These are phyloP conservation scores for Neofusicoccum sp. DNA, from an alignment of 2,329 filamentous ascomycete genomes.

Conservation along the genomic window DNA sequence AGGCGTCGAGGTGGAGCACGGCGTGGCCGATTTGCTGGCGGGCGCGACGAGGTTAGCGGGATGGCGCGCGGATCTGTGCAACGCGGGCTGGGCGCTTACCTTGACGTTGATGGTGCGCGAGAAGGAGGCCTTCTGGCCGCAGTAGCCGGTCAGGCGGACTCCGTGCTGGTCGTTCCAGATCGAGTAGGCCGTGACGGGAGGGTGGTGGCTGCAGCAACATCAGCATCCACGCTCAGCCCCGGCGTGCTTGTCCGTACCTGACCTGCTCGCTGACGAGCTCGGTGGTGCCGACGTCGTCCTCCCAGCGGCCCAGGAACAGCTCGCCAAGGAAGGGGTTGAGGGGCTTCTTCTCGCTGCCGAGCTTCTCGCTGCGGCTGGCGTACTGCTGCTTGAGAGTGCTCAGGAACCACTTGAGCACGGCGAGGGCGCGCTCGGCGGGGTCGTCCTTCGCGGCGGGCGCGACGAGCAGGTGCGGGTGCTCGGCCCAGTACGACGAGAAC, in stretches of 20 bases:
- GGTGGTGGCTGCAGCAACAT: constrained; percentile 65
- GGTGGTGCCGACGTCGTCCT: constrained; percentile 76
- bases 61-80: not conserved
- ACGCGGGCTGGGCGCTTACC: constrained; percentile 23
- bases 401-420: constrained; percentile 96
- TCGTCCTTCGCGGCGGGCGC: constrained; percentile 78
- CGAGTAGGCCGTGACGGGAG: constrained; percentile 89
- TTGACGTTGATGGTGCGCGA: constrained; percentile 91
- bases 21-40: constrained; percentile 78
- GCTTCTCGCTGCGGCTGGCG: constrained; percentile 70
- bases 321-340: constrained; percentile 95
- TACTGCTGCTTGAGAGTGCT: constrained; percentile 89
- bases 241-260: constrained; percentile 48
- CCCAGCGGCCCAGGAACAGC: constrained; percentile 89
- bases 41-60: not conserved
- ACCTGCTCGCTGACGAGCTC: constrained; percentile 92
- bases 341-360: constrained; percentile 95
- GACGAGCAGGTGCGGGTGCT: constrained; percentile 65
- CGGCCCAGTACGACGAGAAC: constrained; percentile 58
- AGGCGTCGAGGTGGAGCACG: constrained; percentile 68
- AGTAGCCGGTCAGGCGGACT: constrained; percentile 76
- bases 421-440: constrained; percentile 74
- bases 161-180: constrained; percentile 85
- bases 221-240: not conserved
- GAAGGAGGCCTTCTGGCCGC: constrained; percentile 94